phyloP scores from a whole-genome alignment of 768 basidiomycete genomes.

The Mrakia gelida region DNA sequence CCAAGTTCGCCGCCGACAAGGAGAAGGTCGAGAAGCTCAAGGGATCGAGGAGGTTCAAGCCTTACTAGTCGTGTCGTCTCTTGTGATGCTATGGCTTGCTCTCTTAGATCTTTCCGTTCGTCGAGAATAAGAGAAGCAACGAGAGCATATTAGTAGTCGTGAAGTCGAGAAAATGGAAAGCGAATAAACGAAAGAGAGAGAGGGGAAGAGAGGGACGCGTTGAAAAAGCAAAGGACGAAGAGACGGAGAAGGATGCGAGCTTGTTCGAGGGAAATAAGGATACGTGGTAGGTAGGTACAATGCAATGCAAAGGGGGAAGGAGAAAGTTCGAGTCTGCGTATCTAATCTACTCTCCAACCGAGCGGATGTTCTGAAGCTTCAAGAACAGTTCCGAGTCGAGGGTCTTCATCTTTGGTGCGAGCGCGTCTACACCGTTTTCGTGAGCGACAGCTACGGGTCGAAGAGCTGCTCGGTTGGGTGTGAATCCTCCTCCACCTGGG shows the following conservation, averaged over 20 bases:
- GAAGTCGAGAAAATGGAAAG: too few species aligned
- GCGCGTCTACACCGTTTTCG: not conserved
- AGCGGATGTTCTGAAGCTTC: not conserved
- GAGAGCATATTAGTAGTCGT: not conserved
- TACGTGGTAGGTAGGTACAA: not conserved
- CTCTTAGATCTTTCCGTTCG: not conserved
- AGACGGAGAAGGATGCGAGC: too few species aligned
- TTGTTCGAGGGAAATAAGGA: not conserved
- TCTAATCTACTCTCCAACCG: not conserved
- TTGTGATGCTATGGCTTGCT: not conserved
- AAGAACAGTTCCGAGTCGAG: not conserved
- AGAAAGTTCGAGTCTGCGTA: not conserved
- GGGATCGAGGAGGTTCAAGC: constrained; percentile 74
- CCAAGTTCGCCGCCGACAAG: constrained; percentile 84
- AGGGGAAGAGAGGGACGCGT: too few species aligned
- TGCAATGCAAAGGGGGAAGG: not conserved
- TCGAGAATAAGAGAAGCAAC: not conserved
- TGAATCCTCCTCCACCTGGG: not conserved
- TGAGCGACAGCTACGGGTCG: not conserved
- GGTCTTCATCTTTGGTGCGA: not conserved
- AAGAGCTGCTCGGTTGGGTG: not conserved
- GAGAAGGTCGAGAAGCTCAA: constrained; percentile 75
- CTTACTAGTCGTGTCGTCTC: constrained; percentile 55
- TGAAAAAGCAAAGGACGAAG: too few species aligned
- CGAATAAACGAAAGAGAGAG: too few species aligned